phyloP scores from a whole-genome alignment of 306 rosid species.

The Gastrolobium villosum region DNA sequence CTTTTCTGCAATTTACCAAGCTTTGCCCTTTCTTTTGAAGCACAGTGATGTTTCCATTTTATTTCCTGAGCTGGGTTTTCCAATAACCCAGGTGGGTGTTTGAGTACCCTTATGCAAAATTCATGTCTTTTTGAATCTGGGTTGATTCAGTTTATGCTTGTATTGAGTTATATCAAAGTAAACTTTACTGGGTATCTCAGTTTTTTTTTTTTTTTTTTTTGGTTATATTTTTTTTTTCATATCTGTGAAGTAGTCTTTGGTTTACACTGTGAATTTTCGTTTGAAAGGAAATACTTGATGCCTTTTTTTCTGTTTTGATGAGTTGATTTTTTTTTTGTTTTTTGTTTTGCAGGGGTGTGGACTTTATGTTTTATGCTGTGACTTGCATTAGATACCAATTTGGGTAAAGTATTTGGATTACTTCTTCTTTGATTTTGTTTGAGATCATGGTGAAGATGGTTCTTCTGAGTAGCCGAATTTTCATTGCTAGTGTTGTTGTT shows the following conservation, averaged over 20 bases:
- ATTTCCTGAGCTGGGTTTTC: conserved; percentile 32
- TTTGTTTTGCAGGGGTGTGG: conserved; percentile 31
- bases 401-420: conserved; percentile 33
- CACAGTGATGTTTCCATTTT: conserved; percentile 21
- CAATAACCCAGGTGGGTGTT: conserved; percentile 17
- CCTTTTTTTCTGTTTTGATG: not conserved
- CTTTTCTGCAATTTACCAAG: not conserved
- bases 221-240: not conserved
- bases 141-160: conserved; percentile 38
- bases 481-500: conserved; percentile 45
- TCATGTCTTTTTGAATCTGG: conserved; percentile 45
- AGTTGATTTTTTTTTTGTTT: not conserved
- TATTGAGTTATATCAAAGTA: conserved; percentile 26
- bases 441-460: conserved; percentile 49
- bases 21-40: conserved; percentile 24
- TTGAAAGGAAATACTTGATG: not conserved
- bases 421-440: conserved; percentile 38
- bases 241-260: conserved; percentile 1
- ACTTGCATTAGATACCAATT: conserved; percentile 39
- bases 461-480: conserved; percentile 50
- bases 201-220: not conserved
- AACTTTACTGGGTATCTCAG: conserved; percentile 38
- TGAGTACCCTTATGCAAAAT: conserved; percentile 13
- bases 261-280: conserved; percentile 32
- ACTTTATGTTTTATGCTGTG: conserved; percentile 15